These are phyloP conservation scores for Dioscorea dumetorum DNA, from an alignment of 106 monocot genomes.

Conservation along the genomic window DNA sequence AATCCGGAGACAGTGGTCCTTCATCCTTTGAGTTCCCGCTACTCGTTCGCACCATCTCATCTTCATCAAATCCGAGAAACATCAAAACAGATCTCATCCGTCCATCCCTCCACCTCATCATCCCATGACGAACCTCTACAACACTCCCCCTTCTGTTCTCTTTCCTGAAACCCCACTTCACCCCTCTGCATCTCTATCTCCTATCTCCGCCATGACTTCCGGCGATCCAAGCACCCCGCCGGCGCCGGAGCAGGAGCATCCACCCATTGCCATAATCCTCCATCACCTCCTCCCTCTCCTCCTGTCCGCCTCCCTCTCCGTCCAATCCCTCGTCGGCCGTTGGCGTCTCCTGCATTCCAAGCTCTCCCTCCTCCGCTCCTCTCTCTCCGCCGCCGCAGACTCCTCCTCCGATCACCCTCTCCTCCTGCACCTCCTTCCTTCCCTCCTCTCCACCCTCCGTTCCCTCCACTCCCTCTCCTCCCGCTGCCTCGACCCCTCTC, in stretches of 20 bases:
- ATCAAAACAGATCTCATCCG: not conserved
- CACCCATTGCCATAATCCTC: slow-evolving; percentile 28
- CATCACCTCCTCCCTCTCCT: slow-evolving; percentile 45
- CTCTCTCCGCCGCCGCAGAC: slow-evolving; percentile 30
- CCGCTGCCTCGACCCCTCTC: slow-evolving; percentile 40
- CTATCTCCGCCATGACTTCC: slow-evolving; percentile 1
- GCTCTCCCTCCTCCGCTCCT: slow-evolving; percentile 35
- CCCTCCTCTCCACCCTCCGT: slow-evolving; percentile 29
- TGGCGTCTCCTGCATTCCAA: slow-evolving; percentile 61
- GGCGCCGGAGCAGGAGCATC: not conserved
- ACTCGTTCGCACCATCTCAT: too few species aligned
- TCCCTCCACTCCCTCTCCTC: slow-evolving; percentile 35
- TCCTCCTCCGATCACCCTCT: slow-evolving; percentile 1
- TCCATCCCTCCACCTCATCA: not conserved
- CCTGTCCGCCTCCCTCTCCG: slow-evolving; percentile 46
- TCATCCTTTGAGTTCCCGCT: too few species aligned
- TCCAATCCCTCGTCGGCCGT: slow-evolving; percentile 31
- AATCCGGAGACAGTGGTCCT: too few species aligned
- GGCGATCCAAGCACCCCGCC: not conserved
- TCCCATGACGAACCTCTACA: not conserved
- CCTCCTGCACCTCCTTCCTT: slow-evolving; percentile 12
- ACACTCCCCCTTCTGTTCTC: not conserved
- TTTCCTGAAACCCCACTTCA: not conserved
- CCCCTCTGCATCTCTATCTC: not conserved
- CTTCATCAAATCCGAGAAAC: too few species aligned